phyloP scores from a whole-genome alignment of 2,329 filamentous ascomycete species.

The Stagonosporopsis cucurbitacearum region DNA sequence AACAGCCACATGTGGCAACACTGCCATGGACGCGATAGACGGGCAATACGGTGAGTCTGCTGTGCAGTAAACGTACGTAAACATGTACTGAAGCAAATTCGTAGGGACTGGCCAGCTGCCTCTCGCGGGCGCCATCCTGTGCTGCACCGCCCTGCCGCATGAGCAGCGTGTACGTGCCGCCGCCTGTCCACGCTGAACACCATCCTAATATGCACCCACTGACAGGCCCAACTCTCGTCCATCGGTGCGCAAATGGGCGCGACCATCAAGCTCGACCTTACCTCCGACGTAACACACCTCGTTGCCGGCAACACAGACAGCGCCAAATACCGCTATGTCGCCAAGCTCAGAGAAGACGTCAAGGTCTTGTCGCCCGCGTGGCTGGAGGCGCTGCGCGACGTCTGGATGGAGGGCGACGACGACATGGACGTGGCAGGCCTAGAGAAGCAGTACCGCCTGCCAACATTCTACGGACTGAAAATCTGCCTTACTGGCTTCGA shows the following conservation, averaged over 20 bases:
- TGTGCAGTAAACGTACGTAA: not conserved
- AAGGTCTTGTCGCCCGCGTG: conserved; percentile 81
- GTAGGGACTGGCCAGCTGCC: conserved; percentile 46
- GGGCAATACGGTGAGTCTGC: conserved; percentile 37
- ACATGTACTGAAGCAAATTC: conserved; percentile 15
- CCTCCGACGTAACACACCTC: conserved; percentile 94
- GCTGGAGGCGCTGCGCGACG: conserved; percentile 78
- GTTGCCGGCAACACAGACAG: conserved; percentile 89
- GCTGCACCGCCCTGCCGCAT: conserved; percentile 83
- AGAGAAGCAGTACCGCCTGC: conserved; percentile 70
- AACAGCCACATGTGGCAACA: conserved; percentile 26
- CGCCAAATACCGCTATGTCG: conserved; percentile 94
- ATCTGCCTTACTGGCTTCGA: conserved; percentile 76
- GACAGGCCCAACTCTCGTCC: conserved; percentile 62
- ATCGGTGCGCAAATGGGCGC: conserved; percentile 84
- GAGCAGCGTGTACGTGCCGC: conserved; percentile 70
- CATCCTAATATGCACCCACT: conserved; percentile 4
- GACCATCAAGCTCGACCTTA: conserved; percentile 85
- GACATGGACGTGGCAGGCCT: conserved; percentile 75
- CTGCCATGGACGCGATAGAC: conserved; percentile 33
- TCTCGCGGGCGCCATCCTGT: conserved; percentile 72
- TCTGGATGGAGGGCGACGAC: conserved; percentile 81
- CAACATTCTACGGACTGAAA: conserved; percentile 66
- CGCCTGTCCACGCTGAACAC: not conserved
- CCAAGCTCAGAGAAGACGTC: conserved; percentile 85